Percentiles rank a stretch among this genome's conserved stretches.
Conservation (phyloP, 306 rosid species). For the Casuarina equisetifolia region DNA sequence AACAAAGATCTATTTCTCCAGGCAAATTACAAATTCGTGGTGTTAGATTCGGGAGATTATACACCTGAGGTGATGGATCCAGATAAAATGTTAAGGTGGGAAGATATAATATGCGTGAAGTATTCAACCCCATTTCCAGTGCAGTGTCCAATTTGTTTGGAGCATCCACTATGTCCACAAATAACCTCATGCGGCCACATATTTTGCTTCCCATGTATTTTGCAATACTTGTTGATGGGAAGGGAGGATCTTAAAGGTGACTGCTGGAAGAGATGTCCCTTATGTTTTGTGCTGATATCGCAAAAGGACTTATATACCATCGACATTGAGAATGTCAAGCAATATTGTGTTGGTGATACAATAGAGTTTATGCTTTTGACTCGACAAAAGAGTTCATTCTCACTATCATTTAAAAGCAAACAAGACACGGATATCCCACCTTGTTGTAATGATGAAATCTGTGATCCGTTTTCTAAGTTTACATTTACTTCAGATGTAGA, state of each 20-base stretch:
- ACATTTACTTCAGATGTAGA: constrained; percentile 86
- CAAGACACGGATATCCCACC: constrained; percentile 39
- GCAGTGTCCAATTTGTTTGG: constrained; percentile 97
- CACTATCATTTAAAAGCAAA: constrained; percentile 45
- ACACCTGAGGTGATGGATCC: constrained; percentile 73
- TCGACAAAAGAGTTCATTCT: constrained; percentile 63
- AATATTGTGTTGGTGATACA: constrained; percentile 63
- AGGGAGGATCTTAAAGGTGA: constrained; percentile 89
- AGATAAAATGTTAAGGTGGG: constrained; percentile 94
- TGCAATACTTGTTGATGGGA: constrained; percentile 81
- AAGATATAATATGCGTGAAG: constrained; percentile 80
- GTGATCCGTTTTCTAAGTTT: constrained; percentile 81
- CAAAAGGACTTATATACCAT: constrained; percentile 81
- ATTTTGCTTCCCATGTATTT: constrained; percentile 91
- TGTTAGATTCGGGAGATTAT: constrained; percentile 74
- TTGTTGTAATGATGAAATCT: constrained; percentile 32
- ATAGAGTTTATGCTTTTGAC: constrained; percentile 66
- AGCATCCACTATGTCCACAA: constrained; percentile 86
- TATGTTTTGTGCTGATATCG: constrained; percentile 87
- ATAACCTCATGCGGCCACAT: constrained; percentile 96
- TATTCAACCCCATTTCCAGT: constrained; percentile 70
- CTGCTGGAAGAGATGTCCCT: constrained; percentile 91
- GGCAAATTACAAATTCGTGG: constrained; percentile 90
- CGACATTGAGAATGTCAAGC: constrained; percentile 68
- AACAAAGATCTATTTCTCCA: constrained; percentile 90